phyloP scores from a whole-genome alignment of 352 stramenopile genomes.

The Saprolegnia parasitica region DNA sequence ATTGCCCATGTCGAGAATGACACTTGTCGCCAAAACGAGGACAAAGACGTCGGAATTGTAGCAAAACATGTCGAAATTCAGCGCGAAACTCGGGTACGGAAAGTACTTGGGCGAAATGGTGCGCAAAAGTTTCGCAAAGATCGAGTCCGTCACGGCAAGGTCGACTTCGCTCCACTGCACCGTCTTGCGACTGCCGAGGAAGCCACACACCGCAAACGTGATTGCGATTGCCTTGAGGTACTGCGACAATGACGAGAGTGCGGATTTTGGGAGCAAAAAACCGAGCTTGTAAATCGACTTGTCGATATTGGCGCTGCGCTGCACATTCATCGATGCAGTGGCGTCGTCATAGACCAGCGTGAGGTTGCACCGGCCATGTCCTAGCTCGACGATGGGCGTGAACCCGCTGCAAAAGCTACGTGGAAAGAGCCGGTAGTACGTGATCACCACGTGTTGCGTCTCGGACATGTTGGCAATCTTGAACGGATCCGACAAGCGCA shows the following conservation, averaged over 20 bases:
- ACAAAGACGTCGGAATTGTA: conserved; percentile 25
- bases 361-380: background rate
- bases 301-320: background rate
- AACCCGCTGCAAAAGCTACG: conserved; percentile 1
- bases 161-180: conserved; percentile 2
- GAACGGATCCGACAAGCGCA: background rate
- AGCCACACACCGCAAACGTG: conserved; percentile 8
- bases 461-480: background rate
- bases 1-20: background rate
- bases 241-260: background rate
- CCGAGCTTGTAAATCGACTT: background rate
- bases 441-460: background rate
- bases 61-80: conserved; percentile 26
- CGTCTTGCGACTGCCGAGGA: conserved; percentile 12
- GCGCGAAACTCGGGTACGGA: conserved; percentile 10
- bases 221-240: conserved; percentile 6
- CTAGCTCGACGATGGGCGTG: background rate
- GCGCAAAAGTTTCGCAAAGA: background rate
- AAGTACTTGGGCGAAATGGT: conserved; percentile 15
- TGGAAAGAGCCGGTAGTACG: conserved; percentile 8
- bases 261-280: background rate
- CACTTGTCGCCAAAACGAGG: background rate
- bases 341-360: conserved; percentile 5
- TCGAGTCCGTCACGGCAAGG: background rate
- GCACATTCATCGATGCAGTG: background rate